These are phyloP conservation scores for Neurospora pannonica DNA, from an alignment of 495 filamentous ascomycete genomes.

Conservation along the genomic window DNA sequence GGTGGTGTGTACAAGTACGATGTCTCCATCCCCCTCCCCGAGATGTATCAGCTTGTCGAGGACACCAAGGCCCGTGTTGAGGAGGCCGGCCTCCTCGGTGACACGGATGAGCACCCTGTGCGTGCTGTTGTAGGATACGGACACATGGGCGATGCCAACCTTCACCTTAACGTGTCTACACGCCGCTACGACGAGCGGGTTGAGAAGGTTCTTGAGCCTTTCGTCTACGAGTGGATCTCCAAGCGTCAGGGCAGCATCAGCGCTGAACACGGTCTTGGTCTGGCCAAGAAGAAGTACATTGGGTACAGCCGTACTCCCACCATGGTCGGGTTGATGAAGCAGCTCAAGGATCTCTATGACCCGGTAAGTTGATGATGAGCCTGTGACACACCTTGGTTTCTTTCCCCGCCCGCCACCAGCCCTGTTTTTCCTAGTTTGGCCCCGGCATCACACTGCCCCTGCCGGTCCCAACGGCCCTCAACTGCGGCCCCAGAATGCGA, in stretches of 20 bases:
- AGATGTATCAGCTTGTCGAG: constrained; percentile 82
- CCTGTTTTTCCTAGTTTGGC: neutral
- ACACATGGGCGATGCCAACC: constrained; percentile 93
- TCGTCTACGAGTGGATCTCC: constrained; percentile 93
- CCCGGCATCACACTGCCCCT: neutral
- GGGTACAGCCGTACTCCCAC: constrained; percentile 82
- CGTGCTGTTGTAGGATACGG: constrained; percentile 90
- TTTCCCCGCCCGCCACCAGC: neutral
- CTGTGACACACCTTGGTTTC: neutral
- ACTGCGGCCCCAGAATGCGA: neutral
- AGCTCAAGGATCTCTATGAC: constrained; percentile 85
- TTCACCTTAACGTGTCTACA: constrained; percentile 83
- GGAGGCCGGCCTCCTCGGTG: constrained; percentile 65
- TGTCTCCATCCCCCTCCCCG: constrained; percentile 80
- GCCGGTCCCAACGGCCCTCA: neutral
- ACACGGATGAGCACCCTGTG: constrained; percentile 68
- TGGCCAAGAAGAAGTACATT: constrained; percentile 92
- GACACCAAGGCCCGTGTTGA: constrained; percentile 64
- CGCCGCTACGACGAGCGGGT: constrained; percentile 78
- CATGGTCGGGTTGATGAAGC: constrained; percentile 84
- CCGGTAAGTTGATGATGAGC: constrained; percentile 52
- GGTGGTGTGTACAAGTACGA: constrained; percentile 98
- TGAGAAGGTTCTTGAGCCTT: constrained; percentile 85
- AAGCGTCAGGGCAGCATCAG: constrained; percentile 83
- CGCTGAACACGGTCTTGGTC: constrained; percentile 87